A percentile compares a stretch with the other conserved stretches of the same genome.
phyloP scores from a whole-genome alignment of 2,329 filamentous ascomycete species.

The Penicillium capsulatum region DNA sequence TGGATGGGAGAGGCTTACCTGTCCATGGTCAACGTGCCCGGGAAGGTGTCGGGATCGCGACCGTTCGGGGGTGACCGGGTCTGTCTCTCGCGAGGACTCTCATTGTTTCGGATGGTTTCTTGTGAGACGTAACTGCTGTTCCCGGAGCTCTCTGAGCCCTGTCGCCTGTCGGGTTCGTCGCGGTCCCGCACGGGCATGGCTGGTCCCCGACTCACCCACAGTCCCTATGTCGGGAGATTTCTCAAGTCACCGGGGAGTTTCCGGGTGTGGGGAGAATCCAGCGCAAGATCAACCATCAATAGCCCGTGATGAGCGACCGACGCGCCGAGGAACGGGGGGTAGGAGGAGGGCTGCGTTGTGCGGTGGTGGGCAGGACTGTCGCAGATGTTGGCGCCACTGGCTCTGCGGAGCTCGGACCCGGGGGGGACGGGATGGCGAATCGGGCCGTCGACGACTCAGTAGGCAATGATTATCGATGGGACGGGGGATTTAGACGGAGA shows the following conservation, averaged over 20 bases:
- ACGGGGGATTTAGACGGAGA: neutral
- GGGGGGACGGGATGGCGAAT: neutral
- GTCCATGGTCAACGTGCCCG: constrained; percentile 25
- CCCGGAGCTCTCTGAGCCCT: constrained; percentile 42
- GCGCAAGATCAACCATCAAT: constrained; percentile 25
- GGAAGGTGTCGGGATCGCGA: constrained; percentile 27
- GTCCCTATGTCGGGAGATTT: constrained; percentile 18
- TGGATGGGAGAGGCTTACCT: constrained; percentile 28
- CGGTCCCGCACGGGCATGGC: constrained; percentile 35
- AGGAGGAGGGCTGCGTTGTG: neutral
- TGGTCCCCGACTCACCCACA: constrained; percentile 17
- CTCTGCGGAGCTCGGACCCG: neutral
- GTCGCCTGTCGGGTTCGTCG: constrained; percentile 32
- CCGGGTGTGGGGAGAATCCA: constrained; percentile 7
- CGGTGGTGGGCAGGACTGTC: neutral
- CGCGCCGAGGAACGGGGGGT: neutral
- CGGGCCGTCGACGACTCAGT: neutral
- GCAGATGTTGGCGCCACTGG: neutral
- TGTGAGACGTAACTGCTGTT: constrained; percentile 38
- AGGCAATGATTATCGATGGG: neutral
- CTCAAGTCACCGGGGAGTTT: constrained; percentile 21
- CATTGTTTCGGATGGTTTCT: constrained; percentile 36
- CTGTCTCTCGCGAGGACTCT: constrained; percentile 18
- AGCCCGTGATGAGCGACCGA: neutral
- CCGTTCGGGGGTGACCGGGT: constrained; percentile 22